phyloP scores from a whole-genome alignment of 768 basidiomycete genomes.

The Suillus ampliporus region DNA sequence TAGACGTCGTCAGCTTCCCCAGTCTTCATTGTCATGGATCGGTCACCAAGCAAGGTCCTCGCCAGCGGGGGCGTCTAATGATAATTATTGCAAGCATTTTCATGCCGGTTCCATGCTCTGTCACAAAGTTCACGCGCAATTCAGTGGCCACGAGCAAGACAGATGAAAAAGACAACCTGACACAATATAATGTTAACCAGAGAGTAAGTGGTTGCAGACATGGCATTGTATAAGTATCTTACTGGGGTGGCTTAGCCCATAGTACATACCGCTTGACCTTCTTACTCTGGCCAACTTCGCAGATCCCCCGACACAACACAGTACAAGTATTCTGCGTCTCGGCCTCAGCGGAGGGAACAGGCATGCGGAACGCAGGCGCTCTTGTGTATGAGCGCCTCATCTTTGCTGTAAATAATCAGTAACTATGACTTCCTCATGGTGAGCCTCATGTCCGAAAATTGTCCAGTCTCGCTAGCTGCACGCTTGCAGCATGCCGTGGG shows the following conservation, averaged over 20 bases:
- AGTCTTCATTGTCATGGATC: too few relatives aligned
- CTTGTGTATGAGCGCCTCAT: too few relatives aligned
- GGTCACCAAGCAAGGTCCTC: too few relatives aligned
- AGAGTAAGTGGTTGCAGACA: conserved; percentile 53
- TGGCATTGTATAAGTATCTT: not conserved
- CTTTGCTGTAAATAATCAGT: too few relatives aligned
- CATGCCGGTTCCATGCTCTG: too few relatives aligned
- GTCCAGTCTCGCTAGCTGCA: too few relatives aligned
- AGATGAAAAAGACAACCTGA: conserved; percentile 76
- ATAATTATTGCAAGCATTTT: conserved; percentile 83
- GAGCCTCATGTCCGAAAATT: too few relatives aligned
- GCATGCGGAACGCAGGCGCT: conserved; percentile 34
- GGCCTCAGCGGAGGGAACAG: conserved; percentile 52
- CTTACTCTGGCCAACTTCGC: conserved; percentile 84
- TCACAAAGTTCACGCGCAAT: conserved; percentile 17
- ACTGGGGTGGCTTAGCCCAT: conserved; percentile 65
- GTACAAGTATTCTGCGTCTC: conserved; percentile 72
- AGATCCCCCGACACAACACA: conserved; percentile 78
- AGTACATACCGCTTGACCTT: conserved; percentile 91
- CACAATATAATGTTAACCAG: conserved; percentile 80
- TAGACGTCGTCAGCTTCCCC: too few relatives aligned
- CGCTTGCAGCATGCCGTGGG: too few relatives aligned
- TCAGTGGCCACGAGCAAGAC: conserved; percentile 89
- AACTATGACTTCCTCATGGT: too few relatives aligned
- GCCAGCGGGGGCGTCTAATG: too few relatives aligned